phyloP scores from a whole-genome alignment of 139 green algal genomes.

The Micractinium sp. region DNA sequence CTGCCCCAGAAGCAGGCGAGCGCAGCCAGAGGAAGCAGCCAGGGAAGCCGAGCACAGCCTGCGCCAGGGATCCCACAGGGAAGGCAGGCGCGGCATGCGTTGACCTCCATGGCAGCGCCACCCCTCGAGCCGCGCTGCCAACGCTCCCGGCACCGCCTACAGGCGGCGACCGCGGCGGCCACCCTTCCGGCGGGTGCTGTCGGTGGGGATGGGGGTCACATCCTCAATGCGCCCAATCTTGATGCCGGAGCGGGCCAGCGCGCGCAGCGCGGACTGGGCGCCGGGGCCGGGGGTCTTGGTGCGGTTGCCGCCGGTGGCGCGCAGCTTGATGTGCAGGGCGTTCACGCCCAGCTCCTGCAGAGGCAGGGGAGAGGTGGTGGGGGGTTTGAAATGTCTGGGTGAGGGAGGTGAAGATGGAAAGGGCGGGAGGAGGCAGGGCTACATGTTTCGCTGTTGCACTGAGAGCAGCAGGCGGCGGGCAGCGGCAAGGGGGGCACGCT shows the following conservation, averaged over 20 bases:
- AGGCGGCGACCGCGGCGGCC: slow-evolving; percentile 95
- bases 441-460: neutral
- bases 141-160: slow-evolving; percentile 52
- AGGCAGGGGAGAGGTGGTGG: neutral
- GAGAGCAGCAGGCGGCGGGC: neutral
- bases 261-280: slow-evolving; percentile 96
- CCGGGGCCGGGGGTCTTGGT: slow-evolving; percentile 99
- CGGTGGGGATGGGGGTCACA: slow-evolving; percentile 99
- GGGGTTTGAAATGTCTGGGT: neutral
- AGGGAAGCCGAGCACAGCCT: neutral
- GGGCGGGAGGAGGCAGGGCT: neutral
- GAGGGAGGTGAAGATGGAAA: neutral
- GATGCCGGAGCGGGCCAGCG: slow-evolving; percentile 97
- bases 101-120: neutral
- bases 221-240: slow-evolving; percentile 99
- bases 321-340: slow-evolving; percentile 99
- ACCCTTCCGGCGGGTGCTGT: slow-evolving; percentile 97
- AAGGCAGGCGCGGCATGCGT: neutral
- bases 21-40: no score
- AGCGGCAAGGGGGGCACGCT: neutral
- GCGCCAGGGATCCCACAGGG: neutral
- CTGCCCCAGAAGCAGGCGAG: neutral
- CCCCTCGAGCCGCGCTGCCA: neutral
- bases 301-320: slow-evolving; percentile 98
- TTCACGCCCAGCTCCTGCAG: slow-evolving; percentile 97